phyloP scores from a whole-genome alignment of 2,329 filamentous ascomycete genomes.

The Karstenula rhodostoma region DNA sequence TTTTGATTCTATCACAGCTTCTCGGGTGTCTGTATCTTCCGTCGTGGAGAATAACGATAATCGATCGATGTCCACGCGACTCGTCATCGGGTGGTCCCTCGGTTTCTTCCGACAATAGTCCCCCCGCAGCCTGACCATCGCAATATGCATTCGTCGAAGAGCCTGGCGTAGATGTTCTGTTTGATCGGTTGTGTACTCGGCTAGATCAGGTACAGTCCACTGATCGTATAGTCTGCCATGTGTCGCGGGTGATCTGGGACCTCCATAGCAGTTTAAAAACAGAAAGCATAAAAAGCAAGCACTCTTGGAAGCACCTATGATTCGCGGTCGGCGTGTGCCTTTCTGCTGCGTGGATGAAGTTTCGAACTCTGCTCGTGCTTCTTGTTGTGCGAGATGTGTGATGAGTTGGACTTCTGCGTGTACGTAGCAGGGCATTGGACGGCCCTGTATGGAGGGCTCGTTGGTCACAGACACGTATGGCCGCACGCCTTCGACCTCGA shows the following conservation, averaged over 20 bases:
- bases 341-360: not conserved
- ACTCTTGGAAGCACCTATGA: not conserved
- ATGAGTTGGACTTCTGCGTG: not conserved
- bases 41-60: not conserved
- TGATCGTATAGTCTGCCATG: not conserved
- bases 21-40: not conserved
- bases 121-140: not conserved
- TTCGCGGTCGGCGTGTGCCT: not conserved
- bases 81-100: not conserved
- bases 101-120: not conserved
- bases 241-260: not conserved
- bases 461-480: not conserved
- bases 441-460: not conserved
- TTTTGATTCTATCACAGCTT: not conserved
- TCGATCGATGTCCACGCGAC: not conserved
- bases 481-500: not conserved
- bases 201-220: not conserved
- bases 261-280: not conserved
- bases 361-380: not conserved
- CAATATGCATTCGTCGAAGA: not conserved
- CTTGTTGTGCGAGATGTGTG: not conserved
- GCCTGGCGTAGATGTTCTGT: not conserved
- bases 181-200: not conserved
- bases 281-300: not conserved
- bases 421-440: not conserved